Percentiles rank a stretch among this genome's conserved stretches.
phyloP scores from a whole-genome alignment of 2,329 filamentous ascomycete genomes.

The Leptographium wingfieldii region DNA sequence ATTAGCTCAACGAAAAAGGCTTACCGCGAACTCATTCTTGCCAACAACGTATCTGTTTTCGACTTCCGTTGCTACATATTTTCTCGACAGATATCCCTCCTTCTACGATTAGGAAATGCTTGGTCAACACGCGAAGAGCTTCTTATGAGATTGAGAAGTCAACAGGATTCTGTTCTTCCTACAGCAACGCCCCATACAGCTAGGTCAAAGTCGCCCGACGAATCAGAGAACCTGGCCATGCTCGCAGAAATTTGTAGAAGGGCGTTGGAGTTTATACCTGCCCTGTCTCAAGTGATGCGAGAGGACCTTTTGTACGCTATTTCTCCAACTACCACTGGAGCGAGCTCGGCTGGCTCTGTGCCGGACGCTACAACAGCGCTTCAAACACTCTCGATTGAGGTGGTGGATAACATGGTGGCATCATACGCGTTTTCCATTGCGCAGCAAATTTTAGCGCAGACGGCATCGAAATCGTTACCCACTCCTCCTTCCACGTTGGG shows the following conservation, averaged over 20 bases:
- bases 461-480: slow-evolving; percentile 53
- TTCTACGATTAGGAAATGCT: slow-evolving; percentile 72
- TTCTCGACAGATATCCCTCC: slow-evolving; percentile 68
- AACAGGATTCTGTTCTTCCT: slow-evolving; percentile 44
- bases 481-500: slow-evolving; percentile 45
- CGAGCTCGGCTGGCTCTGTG: slow-evolving; percentile 15
- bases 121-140: slow-evolving; percentile 50
- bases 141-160: slow-evolving; percentile 47
- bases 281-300: slow-evolving; percentile 66
- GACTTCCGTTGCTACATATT: slow-evolving; percentile 95
- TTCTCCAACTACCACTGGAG: slow-evolving; percentile 16
- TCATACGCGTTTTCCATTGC: slow-evolving; percentile 69
- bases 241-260: slow-evolving; percentile 80
- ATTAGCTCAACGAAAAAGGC: slow-evolving; percentile 58
- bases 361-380: neutral
- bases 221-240: slow-evolving; percentile 61
- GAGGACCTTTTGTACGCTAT: slow-evolving; percentile 58
- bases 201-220: slow-evolving; percentile 37
- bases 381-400: slow-evolving; percentile 25
- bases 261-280: slow-evolving; percentile 71
- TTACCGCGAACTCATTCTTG: slow-evolving; percentile 83
- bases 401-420: slow-evolving; percentile 61
- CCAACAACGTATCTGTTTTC: slow-evolving; percentile 90
- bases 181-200: slow-evolving; percentile 39
- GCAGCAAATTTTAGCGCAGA: slow-evolving; percentile 66